phyloP scores from a whole-genome alignment of 805 yeast genomes.

The Saccharomycopsis vini region DNA sequence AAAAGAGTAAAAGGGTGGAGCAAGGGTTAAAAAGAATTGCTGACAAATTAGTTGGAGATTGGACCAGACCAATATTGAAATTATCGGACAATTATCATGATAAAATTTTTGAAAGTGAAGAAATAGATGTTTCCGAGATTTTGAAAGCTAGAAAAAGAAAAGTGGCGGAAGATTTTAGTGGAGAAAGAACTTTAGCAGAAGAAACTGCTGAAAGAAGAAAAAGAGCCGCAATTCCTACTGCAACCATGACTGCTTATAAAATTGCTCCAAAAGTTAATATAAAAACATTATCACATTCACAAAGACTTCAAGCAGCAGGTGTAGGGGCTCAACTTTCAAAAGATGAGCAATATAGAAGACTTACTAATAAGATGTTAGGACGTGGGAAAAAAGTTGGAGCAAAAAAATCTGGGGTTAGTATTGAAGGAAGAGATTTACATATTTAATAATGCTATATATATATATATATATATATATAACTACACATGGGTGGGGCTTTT shows the following conservation, averaged over 20 bases:
- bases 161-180: slow-evolving; percentile 22
- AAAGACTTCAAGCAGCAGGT: slow-evolving; percentile 32
- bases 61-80: slow-evolving; percentile 98
- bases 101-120: slow-evolving; percentile 58
- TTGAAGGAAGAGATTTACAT: slow-evolving; percentile 60
- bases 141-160: slow-evolving; percentile 24
- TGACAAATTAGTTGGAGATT: slow-evolving; percentile 84
- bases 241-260: slow-evolving; percentile 78
- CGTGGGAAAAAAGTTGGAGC: slow-evolving; percentile 36
- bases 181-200: slow-evolving; percentile 63
- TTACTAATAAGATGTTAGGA: slow-evolving; percentile 49
- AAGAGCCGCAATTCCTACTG: slow-evolving; percentile 94
- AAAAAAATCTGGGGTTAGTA: slow-evolving; percentile 65
- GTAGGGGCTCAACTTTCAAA: slow-evolving; percentile 43
- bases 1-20: slow-evolving; percentile 83
- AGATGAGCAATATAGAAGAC: slow-evolving; percentile 75
- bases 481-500: no score
- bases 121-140: slow-evolving; percentile 45
- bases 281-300: slow-evolving; percentile 28
- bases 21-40: slow-evolving; percentile 78
- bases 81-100: slow-evolving; percentile 92
- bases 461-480: no score
- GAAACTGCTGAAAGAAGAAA: slow-evolving; percentile 85
- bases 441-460: no score
- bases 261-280: slow-evolving; percentile 78